These are phyloP conservation scores for Neonectria ditissima DNA, from an alignment of 2,329 filamentous ascomycete genomes.

Conservation along the genomic window DNA sequence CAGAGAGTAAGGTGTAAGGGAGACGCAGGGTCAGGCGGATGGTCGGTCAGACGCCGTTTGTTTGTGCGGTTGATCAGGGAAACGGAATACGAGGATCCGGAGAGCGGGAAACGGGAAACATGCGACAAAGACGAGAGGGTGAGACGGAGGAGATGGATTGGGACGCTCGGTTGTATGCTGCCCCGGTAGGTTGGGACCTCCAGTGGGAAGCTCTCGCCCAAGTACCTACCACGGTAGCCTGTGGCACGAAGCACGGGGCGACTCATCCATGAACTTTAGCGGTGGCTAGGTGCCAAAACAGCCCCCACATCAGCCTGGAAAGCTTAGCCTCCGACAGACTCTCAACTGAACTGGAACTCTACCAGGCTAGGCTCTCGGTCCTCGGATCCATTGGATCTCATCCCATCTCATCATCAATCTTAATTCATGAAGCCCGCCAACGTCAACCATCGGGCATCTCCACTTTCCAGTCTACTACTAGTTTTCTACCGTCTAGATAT, in stretches of 20 bases:
- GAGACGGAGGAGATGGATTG: background rate
- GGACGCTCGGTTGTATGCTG: background rate
- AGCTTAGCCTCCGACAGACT: conserved; percentile 21
- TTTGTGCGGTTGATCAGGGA: conserved; percentile 9
- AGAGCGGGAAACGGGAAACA: conserved; percentile 10
- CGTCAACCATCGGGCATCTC: conserved; percentile 15
- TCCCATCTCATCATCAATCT: background rate
- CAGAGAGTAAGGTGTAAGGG: background rate
- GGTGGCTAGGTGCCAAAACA: conserved; percentile 12
- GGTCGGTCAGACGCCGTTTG: background rate
- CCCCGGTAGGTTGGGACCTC: background rate
- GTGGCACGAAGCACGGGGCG: too few relatives aligned
- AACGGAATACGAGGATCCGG: conserved; percentile 17
- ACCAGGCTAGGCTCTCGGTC: background rate
- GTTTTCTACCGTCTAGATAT: background rate
- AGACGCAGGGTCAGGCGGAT: background rate
- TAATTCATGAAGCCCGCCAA: conserved; percentile 15
- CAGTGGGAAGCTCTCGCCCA: background rate
- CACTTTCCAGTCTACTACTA: background rate
- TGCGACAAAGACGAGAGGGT: conserved; percentile 8
- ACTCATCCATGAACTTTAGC: background rate
- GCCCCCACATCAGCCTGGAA: conserved; percentile 23
- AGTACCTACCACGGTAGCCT: background rate
- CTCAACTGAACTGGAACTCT: background rate
- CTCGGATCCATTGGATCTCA: background rate